Evolutionary conservation across 345 rosid species (phyloP), one percentile per base, ranked within the genome.

Genomic region (Eucalyptus pauciflora): DNA sequence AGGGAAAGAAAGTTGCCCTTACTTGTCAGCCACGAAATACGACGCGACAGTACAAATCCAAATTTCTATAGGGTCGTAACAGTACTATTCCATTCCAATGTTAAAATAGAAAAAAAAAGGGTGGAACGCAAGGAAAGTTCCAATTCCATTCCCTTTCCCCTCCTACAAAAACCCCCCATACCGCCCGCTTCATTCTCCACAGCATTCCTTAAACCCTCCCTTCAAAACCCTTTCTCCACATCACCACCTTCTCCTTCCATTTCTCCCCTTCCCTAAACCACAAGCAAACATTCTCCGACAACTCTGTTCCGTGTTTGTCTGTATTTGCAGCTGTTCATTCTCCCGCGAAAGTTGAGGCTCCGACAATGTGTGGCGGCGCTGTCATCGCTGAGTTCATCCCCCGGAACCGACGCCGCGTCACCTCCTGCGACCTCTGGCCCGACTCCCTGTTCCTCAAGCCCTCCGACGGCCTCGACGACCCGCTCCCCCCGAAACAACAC

Each of bases 321-420:
- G 83, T 17, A 71, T 17, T 33, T 9, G 81, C 20, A 71, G 45
- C 45, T 71, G 1, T 1, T 0, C 81, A 17, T 71, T 33, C 1
- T 33, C 81, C 20, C 45, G 81, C 22, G 83, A 41, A 22, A 41
- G 48, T 10, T 41, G 29, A 76, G 83, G 50, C 62, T 24, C 62
- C 48, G 46, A 91, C 69, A 76, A 96, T 95, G 99, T 97, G 98
- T 91, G 94, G 97, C 89, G 99, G 98, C 79, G 94, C 98, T 62
- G 89, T 95, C 88, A 88, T 96, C 50, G 86, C 90, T 51, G 95
- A 92, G 15, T 88, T 96, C 92, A 93, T 95, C 54, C 94, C 94
- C 51, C 93, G 94, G 85, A 89, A 83, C 48, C 87, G 93, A 41
- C 90, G 86, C 76, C 62, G 92, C 27, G 89, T 89, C 88, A 16